Percentiles rank a stretch among this genome's conserved stretches.
Conservation (phyloP, 1,284 basidiomycete species). For the Apiotrichum brassicae region DNA sequence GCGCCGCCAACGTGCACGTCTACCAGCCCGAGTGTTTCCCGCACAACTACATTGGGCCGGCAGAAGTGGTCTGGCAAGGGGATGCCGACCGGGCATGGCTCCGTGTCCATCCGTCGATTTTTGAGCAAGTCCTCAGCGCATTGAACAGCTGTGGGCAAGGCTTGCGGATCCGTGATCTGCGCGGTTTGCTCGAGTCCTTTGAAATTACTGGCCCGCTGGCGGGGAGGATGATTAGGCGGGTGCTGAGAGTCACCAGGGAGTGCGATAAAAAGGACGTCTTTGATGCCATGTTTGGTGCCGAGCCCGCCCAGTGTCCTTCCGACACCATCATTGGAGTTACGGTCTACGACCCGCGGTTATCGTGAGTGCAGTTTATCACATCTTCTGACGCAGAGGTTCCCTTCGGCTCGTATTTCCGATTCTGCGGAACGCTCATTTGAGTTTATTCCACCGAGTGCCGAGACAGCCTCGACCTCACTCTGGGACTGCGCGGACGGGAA, state of each 20-base stretch:
- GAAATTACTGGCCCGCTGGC: constrained; percentile 80
- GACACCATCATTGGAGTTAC: constrained; percentile 69
- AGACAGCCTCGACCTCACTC: constrained; percentile 39
- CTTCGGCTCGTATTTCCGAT: constrained; percentile 17
- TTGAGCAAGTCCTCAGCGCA: constrained; percentile 54
- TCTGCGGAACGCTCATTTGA: background rate
- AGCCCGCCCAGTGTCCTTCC: constrained; percentile 60
- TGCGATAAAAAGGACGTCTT: constrained; percentile 60
- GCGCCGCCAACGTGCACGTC: constrained; percentile 35
- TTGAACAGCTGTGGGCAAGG: background rate
- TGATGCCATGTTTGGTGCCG: constrained; percentile 56
- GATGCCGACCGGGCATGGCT: constrained; percentile 56
- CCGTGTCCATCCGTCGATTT: constrained; percentile 67
- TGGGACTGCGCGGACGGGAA: constrained; percentile 56
- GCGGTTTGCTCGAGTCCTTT: constrained; percentile 66
- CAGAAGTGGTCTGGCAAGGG: constrained; percentile 66
- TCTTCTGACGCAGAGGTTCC: constrained; percentile 19
- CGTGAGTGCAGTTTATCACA: constrained; percentile 17
- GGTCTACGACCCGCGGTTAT: constrained; percentile 62
- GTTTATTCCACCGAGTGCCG: background rate
- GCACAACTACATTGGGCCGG: constrained; percentile 61
- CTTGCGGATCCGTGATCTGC: constrained; percentile 62
- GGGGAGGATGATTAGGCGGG: constrained; percentile 68
- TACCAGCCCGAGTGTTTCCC: constrained; percentile 55
- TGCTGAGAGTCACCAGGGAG: constrained; percentile 51